A percentile compares a stretch with the other conserved stretches of the same genome.
Evolutionary conservation across 73 alveolate genomes (phyloP).

Genomic region (Paramecium biaurelia): DNA sequence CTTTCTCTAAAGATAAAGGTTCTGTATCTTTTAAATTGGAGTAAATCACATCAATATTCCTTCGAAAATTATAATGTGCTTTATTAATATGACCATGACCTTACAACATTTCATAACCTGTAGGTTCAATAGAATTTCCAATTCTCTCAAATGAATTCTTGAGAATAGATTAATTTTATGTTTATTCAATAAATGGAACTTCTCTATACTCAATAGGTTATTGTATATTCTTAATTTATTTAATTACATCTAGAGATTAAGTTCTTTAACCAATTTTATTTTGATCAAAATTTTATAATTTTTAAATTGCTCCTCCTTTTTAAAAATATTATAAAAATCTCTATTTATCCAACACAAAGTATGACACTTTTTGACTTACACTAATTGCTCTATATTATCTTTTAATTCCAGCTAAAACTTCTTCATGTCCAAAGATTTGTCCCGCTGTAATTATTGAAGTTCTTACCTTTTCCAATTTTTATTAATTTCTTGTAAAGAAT

Average conservation of each 20-base stretch:
- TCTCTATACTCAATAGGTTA: neutral
- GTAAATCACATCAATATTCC: neutral
- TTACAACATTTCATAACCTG: constrained; percentile 5
- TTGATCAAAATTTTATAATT: neutral
- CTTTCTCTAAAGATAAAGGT: neutral
- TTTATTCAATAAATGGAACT: neutral
- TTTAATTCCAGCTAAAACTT: constrained; percentile 5
- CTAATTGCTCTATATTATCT: neutral
- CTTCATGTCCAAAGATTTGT: constrained; percentile 48
- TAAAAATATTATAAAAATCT: constrained; percentile 8
- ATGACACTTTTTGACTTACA: neutral
- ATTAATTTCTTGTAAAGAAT: neutral
- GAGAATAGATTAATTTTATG: neutral
- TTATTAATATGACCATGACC: constrained; percentile 30
- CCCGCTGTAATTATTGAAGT: neutral
- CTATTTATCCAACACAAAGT: neutral
- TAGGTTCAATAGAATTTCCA: neutral
- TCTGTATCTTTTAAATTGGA: neutral
- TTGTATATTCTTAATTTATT: neutral
- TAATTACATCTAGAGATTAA: neutral
- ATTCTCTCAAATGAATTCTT: neutral
- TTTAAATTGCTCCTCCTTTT: neutral
- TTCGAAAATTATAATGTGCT: constrained; percentile 21
- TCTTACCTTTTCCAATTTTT: neutral
- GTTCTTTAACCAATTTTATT: neutral